These are phyloP conservation scores for Stagonosporopsis rhizophila DNA, from an alignment of 2,329 filamentous ascomycete species.

Conservation along the genomic window DNA sequence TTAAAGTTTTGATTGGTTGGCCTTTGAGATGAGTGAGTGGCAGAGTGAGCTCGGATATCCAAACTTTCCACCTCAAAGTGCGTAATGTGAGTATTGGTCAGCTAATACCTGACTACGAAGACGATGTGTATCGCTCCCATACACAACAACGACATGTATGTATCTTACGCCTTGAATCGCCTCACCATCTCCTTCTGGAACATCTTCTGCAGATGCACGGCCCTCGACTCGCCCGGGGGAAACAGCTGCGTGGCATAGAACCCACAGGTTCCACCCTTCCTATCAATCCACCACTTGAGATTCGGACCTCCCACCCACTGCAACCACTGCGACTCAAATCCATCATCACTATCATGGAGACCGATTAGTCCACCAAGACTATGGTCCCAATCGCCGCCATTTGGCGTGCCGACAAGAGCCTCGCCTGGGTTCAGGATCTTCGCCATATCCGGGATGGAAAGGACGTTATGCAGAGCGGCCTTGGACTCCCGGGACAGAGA, in stretches of 20 bases:
- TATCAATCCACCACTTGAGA: slow-evolving; percentile 40
- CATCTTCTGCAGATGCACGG: slow-evolving; percentile 23
- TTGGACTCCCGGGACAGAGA: slow-evolving; percentile 14
- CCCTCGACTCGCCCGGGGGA: slow-evolving; percentile 32
- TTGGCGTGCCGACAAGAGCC: slow-evolving; percentile 15
- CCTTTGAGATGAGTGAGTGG: too few relatives aligned
- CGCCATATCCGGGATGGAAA: slow-evolving; percentile 15
- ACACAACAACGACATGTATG: not conserved
- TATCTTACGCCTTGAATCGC: not conserved
- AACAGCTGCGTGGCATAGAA: slow-evolving; percentile 35
- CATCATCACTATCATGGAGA: slow-evolving; percentile 21
- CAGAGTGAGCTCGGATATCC: not conserved
- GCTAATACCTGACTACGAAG: too few relatives aligned
- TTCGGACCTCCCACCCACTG: slow-evolving; percentile 35
- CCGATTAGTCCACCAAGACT: slow-evolving; percentile 26
- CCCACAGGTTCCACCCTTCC: slow-evolving; percentile 32
- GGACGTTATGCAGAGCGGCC: slow-evolving; percentile 9
- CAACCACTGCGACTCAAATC: slow-evolving; percentile 22
- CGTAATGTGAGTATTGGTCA: too few relatives aligned
- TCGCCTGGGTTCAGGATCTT: slow-evolving; percentile 29
- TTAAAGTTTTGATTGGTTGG: too few relatives aligned
- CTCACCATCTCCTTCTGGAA: slow-evolving; percentile 31
- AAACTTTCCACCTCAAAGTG: too few relatives aligned
- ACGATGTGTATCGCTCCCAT: too few relatives aligned
- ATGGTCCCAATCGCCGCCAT: slow-evolving; percentile 23